Percentiles rank a stretch among this genome's conserved stretches.
Evolutionary conservation across 2,329 filamentous ascomycete genomes (phyloP).

Genomic region (Fusarium pseudoanthophilum): DNA sequence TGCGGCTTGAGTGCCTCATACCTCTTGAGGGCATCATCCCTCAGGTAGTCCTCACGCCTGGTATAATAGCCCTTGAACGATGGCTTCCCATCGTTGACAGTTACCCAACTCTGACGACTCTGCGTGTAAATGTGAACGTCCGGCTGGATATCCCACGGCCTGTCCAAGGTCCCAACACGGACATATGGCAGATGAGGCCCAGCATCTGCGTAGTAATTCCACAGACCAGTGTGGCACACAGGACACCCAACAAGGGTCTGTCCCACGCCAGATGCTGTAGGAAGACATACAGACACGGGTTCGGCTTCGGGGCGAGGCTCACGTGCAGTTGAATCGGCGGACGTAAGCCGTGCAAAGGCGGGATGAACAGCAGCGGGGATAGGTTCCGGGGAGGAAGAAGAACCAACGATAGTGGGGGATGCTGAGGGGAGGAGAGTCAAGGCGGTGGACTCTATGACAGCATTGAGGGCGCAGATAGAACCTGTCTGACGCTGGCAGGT

Average conservation of each 20-base stretch:
- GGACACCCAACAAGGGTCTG: slow-evolving; percentile 57
- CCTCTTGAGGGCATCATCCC: slow-evolving; percentile 49
- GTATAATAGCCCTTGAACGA: slow-evolving; percentile 52
- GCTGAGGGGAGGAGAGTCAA: slow-evolving; percentile 48
- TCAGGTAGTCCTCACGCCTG: slow-evolving; percentile 46
- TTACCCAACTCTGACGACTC: slow-evolving; percentile 53
- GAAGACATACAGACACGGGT: slow-evolving; percentile 46
- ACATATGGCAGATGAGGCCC: slow-evolving; percentile 51
- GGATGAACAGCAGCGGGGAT: slow-evolving; percentile 24
- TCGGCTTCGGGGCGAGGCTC: background rate
- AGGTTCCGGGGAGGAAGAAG: slow-evolving; percentile 10
- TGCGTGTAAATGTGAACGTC: slow-evolving; percentile 58
- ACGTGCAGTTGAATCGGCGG: slow-evolving; percentile 16
- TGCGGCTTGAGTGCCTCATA: slow-evolving; percentile 40
- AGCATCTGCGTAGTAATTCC: slow-evolving; percentile 53
- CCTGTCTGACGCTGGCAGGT: slow-evolving; percentile 59
- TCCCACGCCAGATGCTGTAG: slow-evolving; percentile 53
- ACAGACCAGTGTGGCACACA: slow-evolving; percentile 53
- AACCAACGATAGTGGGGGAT: slow-evolving; percentile 36
- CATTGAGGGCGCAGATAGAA: slow-evolving; percentile 54
- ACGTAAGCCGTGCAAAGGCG: slow-evolving; percentile 37
- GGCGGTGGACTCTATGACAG: slow-evolving; percentile 53
- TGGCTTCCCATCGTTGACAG: slow-evolving; percentile 50
- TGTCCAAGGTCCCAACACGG: slow-evolving; percentile 58
- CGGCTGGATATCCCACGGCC: slow-evolving; percentile 51